Conservation (phyloP, 257 asterid genomes). For the Petrea volubilis region DNA sequence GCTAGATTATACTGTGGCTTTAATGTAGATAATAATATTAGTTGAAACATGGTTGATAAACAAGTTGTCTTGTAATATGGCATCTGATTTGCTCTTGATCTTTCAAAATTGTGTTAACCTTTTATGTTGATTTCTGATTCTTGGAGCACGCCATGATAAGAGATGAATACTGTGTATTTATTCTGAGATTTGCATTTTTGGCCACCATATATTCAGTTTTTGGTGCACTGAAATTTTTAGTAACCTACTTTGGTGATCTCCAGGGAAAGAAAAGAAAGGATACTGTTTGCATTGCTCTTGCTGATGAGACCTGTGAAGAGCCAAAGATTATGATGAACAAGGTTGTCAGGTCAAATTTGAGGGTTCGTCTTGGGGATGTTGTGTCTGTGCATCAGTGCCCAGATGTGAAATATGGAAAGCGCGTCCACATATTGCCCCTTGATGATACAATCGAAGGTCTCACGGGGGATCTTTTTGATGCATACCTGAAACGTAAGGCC, state of each 20-base stretch:
- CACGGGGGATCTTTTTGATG: conserved; percentile 82
- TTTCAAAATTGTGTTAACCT: neutral
- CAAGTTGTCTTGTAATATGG: neutral
- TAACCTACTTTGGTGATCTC: conserved; percentile 22
- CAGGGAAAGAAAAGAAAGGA: conserved; percentile 92
- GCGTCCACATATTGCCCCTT: conserved; percentile 79
- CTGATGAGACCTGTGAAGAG: conserved; percentile 75
- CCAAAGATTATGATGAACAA: conserved; percentile 84
- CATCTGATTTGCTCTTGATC: neutral
- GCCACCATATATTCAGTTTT: neutral
- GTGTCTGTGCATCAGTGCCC: conserved; percentile 94
- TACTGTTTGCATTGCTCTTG: conserved; percentile 82
- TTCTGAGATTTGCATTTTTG: neutral
- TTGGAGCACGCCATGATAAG: neutral
- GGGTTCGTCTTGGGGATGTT: conserved; percentile 81
- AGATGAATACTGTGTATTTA: neutral
- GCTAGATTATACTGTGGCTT: neutral
- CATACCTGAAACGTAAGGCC: conserved; percentile 71
- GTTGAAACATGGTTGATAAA: neutral
- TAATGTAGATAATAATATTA: neutral
- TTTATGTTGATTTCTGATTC: neutral
- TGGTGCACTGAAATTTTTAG: conserved; percentile 10
- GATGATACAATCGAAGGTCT: conserved; percentile 92
- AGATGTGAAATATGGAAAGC: conserved; percentile 86
- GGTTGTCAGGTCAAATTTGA: conserved; percentile 66